Evolutionary conservation across 2,329 filamentous ascomycete genomes (phyloP).

Genomic region (Nannizziopsis arthrosporioides): DNA sequence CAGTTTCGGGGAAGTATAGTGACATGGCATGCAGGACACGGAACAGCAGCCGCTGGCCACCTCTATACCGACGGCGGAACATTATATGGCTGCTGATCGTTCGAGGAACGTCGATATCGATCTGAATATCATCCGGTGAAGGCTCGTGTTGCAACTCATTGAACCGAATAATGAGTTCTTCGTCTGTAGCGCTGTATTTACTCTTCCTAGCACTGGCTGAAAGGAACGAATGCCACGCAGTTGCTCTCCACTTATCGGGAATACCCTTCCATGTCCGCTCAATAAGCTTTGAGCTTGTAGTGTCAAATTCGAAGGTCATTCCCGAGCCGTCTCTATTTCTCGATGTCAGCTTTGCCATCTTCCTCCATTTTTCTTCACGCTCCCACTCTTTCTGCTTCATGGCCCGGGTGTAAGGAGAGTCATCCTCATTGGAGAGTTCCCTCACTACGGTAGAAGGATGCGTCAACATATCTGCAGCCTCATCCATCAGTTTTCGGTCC

Average conservation of each 20-base stretch:
- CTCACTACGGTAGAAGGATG: conserved; percentile 43
- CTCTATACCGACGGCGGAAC: conserved; percentile 84
- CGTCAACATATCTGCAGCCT: conserved; percentile 55
- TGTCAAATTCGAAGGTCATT: conserved; percentile 68
- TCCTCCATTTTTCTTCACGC: conserved; percentile 55
- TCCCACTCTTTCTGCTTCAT: conserved; percentile 49
- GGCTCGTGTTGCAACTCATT: conserved; percentile 59
- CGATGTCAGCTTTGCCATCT: conserved; percentile 47
- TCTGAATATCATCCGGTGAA: conserved; percentile 88
- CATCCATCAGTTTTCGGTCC: conserved; percentile 33
- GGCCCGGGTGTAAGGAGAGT: conserved; percentile 36
- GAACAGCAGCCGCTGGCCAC: conserved; percentile 84
- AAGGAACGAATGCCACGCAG: conserved; percentile 92
- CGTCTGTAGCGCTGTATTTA: conserved; percentile 52
- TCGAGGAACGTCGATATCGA: conserved; percentile 89
- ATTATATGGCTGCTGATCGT: conserved; percentile 95
- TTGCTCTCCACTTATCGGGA: conserved; percentile 84
- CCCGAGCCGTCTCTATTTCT: conserved; percentile 43
- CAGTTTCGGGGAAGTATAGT: conserved; percentile 78
- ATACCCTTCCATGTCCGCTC: conserved; percentile 96
- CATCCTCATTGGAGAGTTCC: conserved; percentile 35
- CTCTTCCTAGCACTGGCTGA: conserved; percentile 59
- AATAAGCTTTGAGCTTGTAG: conserved; percentile 68
- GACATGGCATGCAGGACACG: conserved; percentile 84
- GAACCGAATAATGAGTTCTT: conserved; percentile 60